These are phyloP conservation scores for Magnolia sinica DNA, from an alignment of 164 flowering plant genomes.

Conservation along the genomic window DNA sequence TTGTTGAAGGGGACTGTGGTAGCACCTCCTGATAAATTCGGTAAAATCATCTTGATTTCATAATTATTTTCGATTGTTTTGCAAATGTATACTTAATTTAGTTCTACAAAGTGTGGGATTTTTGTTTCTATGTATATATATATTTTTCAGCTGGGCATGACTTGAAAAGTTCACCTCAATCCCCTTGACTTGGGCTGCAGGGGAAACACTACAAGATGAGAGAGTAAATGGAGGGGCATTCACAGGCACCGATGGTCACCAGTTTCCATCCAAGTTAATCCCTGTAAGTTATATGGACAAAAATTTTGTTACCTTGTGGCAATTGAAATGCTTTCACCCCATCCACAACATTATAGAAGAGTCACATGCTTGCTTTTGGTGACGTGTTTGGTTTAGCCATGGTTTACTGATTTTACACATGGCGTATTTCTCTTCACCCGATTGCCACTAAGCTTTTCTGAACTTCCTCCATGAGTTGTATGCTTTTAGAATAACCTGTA, in stretches of 20 bases:
- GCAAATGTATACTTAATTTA: not conserved
- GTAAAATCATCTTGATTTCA: slow-evolving; percentile 36
- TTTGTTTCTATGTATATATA: not conserved
- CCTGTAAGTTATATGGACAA: slow-evolving; percentile 53
- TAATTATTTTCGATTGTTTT: not conserved
- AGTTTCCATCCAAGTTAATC: slow-evolving; percentile 85
- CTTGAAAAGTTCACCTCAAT: not conserved
- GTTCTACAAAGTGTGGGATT: not conserved
- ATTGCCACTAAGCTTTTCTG: not conserved
- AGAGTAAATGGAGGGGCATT: slow-evolving; percentile 88
- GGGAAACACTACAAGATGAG: slow-evolving; percentile 94
- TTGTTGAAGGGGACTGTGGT: slow-evolving; percentile 93
- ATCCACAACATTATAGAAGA: too few relatives aligned
- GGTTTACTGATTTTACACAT: not conserved
- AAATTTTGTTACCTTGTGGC: not conserved
- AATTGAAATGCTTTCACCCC: too few relatives aligned
- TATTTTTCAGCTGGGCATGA: not conserved
- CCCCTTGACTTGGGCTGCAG: slow-evolving; percentile 30
- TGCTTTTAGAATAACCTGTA: not conserved
- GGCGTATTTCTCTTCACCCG: not conserved
- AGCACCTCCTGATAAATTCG: slow-evolving; percentile 99
- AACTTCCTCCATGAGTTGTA: not conserved
- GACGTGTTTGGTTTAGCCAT: not conserved
- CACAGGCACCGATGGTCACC: slow-evolving; percentile 72
- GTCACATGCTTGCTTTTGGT: not conserved